Evolutionary conservation across 192 early-diverging fungal genomes (phyloP), one percentile per base, ranked within the genome.

Genomic region (Mortierella alpina): DNA sequence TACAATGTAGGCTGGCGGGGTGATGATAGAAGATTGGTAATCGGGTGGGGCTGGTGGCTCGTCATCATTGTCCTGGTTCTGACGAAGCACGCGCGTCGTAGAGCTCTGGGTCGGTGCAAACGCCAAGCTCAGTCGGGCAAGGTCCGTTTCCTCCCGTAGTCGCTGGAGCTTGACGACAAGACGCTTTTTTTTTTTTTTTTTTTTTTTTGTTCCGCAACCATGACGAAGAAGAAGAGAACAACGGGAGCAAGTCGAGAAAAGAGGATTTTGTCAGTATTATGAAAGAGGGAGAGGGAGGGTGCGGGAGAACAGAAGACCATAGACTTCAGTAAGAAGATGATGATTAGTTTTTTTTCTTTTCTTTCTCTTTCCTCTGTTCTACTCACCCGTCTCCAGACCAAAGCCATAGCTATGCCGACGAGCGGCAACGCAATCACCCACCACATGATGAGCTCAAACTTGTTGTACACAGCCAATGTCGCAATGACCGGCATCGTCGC

Each of bases 11-110:
- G 66, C 66, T 8, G 66, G 66, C 8, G 66, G 66, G 45, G 66
- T 67, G 54, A 67, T 67, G 44, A 67, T 67, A 6, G 66, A 67
- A 0, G 66, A 54, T 46, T 67, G 66, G 54, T 67, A 67, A 55
- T 67, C 66, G 5, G 66, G 66, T 40, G 53, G 51, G 2, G 66
- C n/a, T 46, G n/a, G 10, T 3, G n/a, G 12, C 5, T 67, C 66
- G 2, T 55, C 53, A 9, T 56, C 23, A n/a, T 40, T 44, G 5
- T 42, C 44, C 5, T 15, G 41, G 45, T 67, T 67, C 17, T 14
- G 50, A 48, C n/a, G 20, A 14, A 22, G 10, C 5, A 18, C 31
- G 31, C 31, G 31, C 31, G 20, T 14, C 22, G 50, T 52, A 31
- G 31, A 13, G 49, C 13, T 20, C 12, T 46, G 41, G 14, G 31